Conservation (phyloP, 2,329 filamentous ascomycete genomes). For the Eurotiales sp. region DNA sequence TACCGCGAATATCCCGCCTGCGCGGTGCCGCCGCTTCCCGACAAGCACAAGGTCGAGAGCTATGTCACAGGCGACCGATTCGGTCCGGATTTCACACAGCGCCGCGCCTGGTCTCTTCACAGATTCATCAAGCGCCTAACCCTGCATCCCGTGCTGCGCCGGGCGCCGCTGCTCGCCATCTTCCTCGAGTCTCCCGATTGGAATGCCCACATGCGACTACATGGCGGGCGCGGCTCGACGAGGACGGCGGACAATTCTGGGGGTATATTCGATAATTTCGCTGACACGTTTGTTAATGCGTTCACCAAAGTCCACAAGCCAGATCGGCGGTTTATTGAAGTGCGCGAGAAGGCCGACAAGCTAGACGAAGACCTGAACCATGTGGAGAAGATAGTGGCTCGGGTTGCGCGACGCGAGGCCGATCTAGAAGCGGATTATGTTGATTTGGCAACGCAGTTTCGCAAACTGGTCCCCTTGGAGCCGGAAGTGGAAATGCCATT, state of each 20-base stretch:
- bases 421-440: conserved; percentile 85
- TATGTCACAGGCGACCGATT: conserved; percentile 97
- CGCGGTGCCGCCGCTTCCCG: conserved; percentile 88
- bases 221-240: conserved; percentile 62
- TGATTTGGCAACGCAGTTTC: conserved; percentile 90
- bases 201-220: conserved; percentile 90
- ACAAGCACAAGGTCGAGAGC: conserved; percentile 94
- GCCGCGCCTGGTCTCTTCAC: conserved; percentile 84
- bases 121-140: conserved; percentile 84
- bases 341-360: conserved; percentile 87
- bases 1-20: conserved; percentile 83
- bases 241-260: conserved; percentile 36
- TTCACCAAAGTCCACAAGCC: conserved; percentile 96
- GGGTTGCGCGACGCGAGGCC: conserved; percentile 80
- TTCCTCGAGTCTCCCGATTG: conserved; percentile 93
- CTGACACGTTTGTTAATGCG: conserved; percentile 93
- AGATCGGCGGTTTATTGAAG: conserved; percentile 90
- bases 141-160: conserved; percentile 82
- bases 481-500: conserved; percentile 78
- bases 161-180: conserved; percentile 74
- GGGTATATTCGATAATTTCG: conserved; percentile 88
- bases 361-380: conserved; percentile 88
- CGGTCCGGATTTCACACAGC: conserved; percentile 82
- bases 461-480: conserved; percentile 85
- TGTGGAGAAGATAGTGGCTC: conserved; percentile 91